phyloP scores from a whole-genome alignment of 106 monocot genomes.

The Xerophyta viscosa region DNA sequence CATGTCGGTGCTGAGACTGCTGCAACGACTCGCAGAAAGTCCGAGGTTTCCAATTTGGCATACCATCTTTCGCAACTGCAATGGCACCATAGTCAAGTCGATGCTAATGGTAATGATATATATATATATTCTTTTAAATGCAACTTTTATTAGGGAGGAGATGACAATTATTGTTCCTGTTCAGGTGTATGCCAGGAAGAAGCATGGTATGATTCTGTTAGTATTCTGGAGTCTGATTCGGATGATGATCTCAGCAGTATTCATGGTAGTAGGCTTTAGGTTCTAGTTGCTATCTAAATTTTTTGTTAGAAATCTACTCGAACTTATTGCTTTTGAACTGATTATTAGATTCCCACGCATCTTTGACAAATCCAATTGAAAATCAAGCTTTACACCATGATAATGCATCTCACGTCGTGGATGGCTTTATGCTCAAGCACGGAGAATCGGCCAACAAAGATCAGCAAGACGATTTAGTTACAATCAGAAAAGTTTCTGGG shows the following conservation, averaged over 20 bases:
- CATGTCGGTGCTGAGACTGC: conserved; percentile 37
- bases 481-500: conserved; percentile 18
- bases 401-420: conserved; percentile 25
- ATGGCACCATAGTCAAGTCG: conserved; percentile 52
- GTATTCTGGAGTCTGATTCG: conserved; percentile 68
- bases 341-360: conserved; percentile 22
- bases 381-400: conserved; percentile 32
- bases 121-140: too few relatives aligned
- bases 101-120: conserved; percentile 45
- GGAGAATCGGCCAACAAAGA: too few relatives aligned
- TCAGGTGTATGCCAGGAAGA: conserved; percentile 65
- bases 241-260: conserved; percentile 68
- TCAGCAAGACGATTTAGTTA: too few relatives aligned
- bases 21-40: conserved; percentile 22
- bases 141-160: not conserved
- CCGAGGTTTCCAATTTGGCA: conserved; percentile 48
- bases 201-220: conserved; percentile 66
- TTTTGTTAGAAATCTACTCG: not conserved
- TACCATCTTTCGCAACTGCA: conserved; percentile 60
- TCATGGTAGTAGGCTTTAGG: conserved; percentile 33
- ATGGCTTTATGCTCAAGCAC: conserved; percentile 25
- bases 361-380: conserved; percentile 15
- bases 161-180: not conserved
- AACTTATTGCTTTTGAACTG: not conserved
- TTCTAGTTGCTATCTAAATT: not conserved